Evolutionary conservation across 2,329 filamentous ascomycete species (phyloP), one percentile per base, ranked within the genome.

Genomic region (Cladosporium sp.): DNA sequence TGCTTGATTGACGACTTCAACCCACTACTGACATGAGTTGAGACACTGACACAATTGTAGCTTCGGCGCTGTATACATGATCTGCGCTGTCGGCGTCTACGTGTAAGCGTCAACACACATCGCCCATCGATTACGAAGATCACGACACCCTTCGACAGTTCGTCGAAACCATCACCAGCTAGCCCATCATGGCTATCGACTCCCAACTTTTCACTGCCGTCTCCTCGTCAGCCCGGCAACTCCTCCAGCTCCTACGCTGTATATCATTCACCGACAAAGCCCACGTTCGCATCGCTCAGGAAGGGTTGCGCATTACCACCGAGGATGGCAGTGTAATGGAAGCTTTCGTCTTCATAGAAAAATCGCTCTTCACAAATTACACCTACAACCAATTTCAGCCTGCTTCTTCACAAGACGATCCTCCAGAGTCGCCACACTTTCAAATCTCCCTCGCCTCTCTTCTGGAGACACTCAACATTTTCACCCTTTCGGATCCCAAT

Each of bases 31-130:
- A 30, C 5, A 9, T 5, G 28, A 30, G 9, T 47, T 42, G 20
- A 34, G 15, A 45, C 19, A 38, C 45, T 61, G 42, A 66, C 60
- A 19, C 36, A 43, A 59, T 34, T 61, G 40, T 71, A 97, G 93
- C 52, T 89, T 96, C 75, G 94, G 94, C 68, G 88, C 93, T 52
- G 92, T 99, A 47, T 97, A 94, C 78, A 96, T 97, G 88, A 97
- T 99, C 78, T 99, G 94, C 78, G 94, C 92, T 61, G 94, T 94
- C 73, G 94, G 94, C 74, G 94, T 99, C 72, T 97, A 99, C 86
- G 91, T 99, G 75, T 99, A 85, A 77, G 15, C 59, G 70, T 9
- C 19, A 5, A 30, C 28, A 28, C 15, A 37, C 2, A 17, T 7
- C 34, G 19, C 43, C 19, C 51, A 19, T 14, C 37, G 2, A 34